Evolutionary conservation across 495 filamentous ascomycete genomes (phyloP), one percentile per base, ranked within the genome.

Genomic region (Aspergillus saccharolyticus): DNA sequence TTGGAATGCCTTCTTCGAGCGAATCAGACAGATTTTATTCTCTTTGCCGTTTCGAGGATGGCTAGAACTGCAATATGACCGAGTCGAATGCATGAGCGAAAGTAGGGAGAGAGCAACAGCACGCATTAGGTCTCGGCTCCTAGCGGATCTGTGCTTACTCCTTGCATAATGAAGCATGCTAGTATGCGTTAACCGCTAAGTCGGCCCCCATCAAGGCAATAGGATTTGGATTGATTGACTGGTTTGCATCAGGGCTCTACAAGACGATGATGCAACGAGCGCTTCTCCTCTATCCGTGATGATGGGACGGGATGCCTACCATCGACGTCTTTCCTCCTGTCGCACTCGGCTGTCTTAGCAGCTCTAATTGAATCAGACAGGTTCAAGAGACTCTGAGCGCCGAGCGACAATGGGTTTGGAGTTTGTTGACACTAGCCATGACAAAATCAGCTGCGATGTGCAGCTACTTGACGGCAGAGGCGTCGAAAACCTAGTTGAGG

Each of bases 351-450:
- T 30, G 47, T 50, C 22, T 50, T 20, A 50, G 22, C 15, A 30
- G 47, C 24, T 50, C n/a, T 17, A 17, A 4, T n/a, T 25, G 47
- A 24, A 24, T n/a, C 21, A 16, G 3, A 16, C 7, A 4, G 21
- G 22, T 30, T 28, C 47, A 7, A 16, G 22, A 18, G 16, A 20
- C 17, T 21, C 18, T 50, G 33, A 39, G 33, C 33, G 14, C 33
- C 33, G 33, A 39, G 2, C 24, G 45, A 46, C 51, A 53, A 65
- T 62, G 59, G 60, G 59, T 19, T 18, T 51, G 42, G 59, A 62
- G 39, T 51, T 42, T 51, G 57, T 60, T 24, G 53, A 60, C 21
- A 18, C 59, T 44, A 54, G 56, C 53, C 59, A 64, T 80, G 70
- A 65, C 64, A 54, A 62, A 22, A 49, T 57, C 42, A 57, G 52